Conservation (phyloP, 192 early-diverging fungal species). For the Podila minutissima region DNA sequence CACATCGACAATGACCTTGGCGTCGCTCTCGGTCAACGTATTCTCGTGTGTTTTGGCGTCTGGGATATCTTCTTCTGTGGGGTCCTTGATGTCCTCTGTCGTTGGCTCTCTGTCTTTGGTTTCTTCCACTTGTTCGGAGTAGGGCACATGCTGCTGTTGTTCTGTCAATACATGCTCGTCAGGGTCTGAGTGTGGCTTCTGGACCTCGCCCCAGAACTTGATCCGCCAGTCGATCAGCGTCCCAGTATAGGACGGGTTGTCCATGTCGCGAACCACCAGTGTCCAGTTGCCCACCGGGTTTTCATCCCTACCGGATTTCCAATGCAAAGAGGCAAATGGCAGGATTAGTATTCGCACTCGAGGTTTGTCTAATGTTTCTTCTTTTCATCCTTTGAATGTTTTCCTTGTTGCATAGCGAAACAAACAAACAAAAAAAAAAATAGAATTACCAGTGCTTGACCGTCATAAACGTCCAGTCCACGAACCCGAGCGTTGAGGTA, state of each 20-base stretch:
- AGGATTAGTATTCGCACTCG: neutral
- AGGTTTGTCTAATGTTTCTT: too few relatives aligned
- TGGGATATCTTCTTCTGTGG: neutral
- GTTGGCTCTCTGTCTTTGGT: neutral
- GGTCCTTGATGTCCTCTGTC: neutral
- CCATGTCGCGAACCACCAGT: conserved; percentile 72
- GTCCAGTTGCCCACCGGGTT: conserved; percentile 87
- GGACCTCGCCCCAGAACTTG: conserved; percentile 72
- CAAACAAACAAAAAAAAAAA: neutral
- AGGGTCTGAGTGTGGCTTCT: neutral
- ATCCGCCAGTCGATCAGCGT: conserved; percentile 74
- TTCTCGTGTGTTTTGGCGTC: neutral
- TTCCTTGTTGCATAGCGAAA: neutral
- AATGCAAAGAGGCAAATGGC: conserved; percentile 7
- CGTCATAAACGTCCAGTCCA: conserved; percentile 93
- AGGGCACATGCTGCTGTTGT: neutral
- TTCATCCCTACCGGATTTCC: conserved; percentile 79
- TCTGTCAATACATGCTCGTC: neutral
- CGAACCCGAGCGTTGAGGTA: conserved; percentile 71
- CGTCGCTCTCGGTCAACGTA: neutral
- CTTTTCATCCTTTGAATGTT: neutral
- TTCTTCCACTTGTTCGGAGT: neutral
- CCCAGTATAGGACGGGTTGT: conserved; percentile 62
- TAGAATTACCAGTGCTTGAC: conserved; percentile 94
- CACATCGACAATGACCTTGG: conserved; percentile 18